Base-by-base conservation (phyloP, 2,329 filamentous ascomycete species). In the Celoporthe dispersa region DNA sequence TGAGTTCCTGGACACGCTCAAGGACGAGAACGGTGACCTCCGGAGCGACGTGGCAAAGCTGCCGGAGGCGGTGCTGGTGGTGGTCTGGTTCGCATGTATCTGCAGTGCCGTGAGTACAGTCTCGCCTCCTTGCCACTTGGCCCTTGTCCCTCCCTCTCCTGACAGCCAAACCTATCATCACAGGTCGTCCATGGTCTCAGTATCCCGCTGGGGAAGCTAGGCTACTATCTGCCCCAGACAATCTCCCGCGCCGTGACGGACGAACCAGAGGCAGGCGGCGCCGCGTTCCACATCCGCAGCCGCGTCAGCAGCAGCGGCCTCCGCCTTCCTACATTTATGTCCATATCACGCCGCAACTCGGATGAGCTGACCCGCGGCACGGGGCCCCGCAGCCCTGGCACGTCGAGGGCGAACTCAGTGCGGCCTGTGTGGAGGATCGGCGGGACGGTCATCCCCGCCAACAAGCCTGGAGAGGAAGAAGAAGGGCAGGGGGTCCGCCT, bases 31-130 rank as follows among this genome's bases (percentile, higher is more conserved):
- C 66, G 90, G 88, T 0, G 77, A 85, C 41, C 81, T 88, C 19
- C 85, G 93, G 37, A 83, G 85, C 48, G 93, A 97, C 77, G 91
- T 93, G 0, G 80, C 81, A 41, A 81, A 86, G 11, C 81, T 97
- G 1, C 84, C 84, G 5, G 92, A 97, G 73, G 84, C 88, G 0
- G 86, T 93, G 66, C 84, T 84, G 1, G 84, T 95, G 0, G 87
- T 97, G 0, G 90, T 97, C 25, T 97, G 94, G 94, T 97, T 97
- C 76, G 80, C 97, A 66, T 86, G 89, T 11, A 89, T 96, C 28
- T 95, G 92, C 80, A 96, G 92, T 73, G 91, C 97, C 71, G 92
- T 94, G 82, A 85, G 90, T 84, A 48, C n/a, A 71, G 48, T n/a
- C 7, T 12, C 7, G 12, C 28, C 7, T 37, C 48, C 33, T 57